Evolutionary conservation across 2,329 filamentous ascomycete species (phyloP), one percentile per base, ranked within the genome.

Genomic region (Ophiostoma sp.): DNA sequence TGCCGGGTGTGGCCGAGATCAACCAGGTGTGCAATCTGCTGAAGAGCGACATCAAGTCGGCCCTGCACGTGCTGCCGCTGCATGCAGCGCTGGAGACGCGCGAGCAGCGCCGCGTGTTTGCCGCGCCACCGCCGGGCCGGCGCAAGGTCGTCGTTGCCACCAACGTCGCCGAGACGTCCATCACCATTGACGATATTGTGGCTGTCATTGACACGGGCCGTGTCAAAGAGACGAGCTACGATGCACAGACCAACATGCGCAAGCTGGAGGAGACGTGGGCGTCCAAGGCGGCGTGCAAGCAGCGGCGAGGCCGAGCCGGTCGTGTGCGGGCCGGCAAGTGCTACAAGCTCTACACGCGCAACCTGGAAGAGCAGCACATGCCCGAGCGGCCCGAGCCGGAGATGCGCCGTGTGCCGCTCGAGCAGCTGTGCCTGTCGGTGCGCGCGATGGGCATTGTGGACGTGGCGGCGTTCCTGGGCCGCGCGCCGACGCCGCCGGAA

Each of bases 161-260:
- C 64, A 99, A 99, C 76, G 94, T 99, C 2, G 95, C 95, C 1
- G 95, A 99, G 79, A 99, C 95, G 0, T 98, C 95, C 1, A 98
- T 99, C 78, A 99, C 95, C 0, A 99, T 99, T 72, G 94, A 97
- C 77, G 95, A 99, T 77, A 92, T 99, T 69, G 91, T 98, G 2
- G 94, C 92, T 1, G 95, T 99, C 65, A 94, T 99, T 73, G 95
- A 99, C 78, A 95, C 91, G 13, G 95, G 95, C 36, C 89, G 93
- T 69, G 95, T 99, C 72, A 99, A 99, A 77, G 94, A 99, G 79
- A 99, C 94, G 0, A 94, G 92, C 77, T 98, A 94, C 76, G 95
- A 98, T 77, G 88, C 93, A 0, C 86, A 90, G 73, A 96, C 90
- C 77, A 97, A 97, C 77, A 97, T 98, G 89, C 90, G 96, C 62